phyloP scores from a whole-genome alignment of 208 protist species.

The Crithidia brevicula region DNA sequence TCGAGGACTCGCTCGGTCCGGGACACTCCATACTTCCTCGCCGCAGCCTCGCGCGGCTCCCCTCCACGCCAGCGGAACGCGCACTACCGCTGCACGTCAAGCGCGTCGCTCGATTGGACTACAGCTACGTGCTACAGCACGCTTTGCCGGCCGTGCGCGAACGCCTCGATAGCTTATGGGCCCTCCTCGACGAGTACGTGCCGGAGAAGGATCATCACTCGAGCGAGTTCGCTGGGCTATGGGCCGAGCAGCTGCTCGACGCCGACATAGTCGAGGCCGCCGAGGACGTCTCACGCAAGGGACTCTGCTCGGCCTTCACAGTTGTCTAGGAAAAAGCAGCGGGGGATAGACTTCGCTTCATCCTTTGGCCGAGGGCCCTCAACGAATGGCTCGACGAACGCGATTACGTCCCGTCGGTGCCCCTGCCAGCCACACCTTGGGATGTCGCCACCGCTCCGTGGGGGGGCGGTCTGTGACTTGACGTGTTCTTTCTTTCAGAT shows the following conservation, averaged over 20 bases:
- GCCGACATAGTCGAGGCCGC: neutral
- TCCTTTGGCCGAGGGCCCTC: slow-evolving; percentile 12
- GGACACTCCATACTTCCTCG: neutral
- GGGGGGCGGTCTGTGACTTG: slow-evolving; percentile 14
- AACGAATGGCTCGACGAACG: slow-evolving; percentile 16
- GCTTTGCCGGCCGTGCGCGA: neutral
- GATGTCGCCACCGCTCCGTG: neutral
- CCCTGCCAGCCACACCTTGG: slow-evolving; percentile 16
- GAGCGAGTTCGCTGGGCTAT: neutral
- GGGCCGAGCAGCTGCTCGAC: neutral
- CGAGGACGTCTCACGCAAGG: neutral
- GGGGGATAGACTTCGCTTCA: slow-evolving; percentile 13
- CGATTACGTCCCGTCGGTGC: slow-evolving; percentile 9
- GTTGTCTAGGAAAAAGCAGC: slow-evolving; percentile 11
- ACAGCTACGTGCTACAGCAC: neutral
- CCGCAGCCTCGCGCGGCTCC: neutral
- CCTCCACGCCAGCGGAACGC: neutral
- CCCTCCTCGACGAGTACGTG: neutral
- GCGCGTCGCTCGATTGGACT: neutral
- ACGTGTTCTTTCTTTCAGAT: slow-evolving; percentile 28
- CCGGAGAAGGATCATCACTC: neutral
- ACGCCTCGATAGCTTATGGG: neutral
- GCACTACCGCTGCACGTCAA: neutral
- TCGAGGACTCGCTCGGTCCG: neutral
- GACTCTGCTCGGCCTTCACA: neutral